Base-by-base conservation (phyloP, 345 rosid species). In the Lumnitzera littorea region DNA sequence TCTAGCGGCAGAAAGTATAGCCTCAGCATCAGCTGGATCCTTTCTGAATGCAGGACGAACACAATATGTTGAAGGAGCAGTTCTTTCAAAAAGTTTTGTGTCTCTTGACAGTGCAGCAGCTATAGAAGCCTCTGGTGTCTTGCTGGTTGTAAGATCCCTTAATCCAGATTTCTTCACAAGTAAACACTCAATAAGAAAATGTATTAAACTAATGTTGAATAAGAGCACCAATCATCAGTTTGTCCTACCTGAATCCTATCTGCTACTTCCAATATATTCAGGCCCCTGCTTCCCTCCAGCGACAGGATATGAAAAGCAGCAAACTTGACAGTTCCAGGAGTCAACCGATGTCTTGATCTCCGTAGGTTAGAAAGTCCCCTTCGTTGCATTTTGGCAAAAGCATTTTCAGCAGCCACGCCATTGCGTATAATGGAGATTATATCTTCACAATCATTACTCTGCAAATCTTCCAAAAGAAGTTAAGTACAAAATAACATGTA, bases 111-210 rank as follows among this genome's bases (percentile, higher is more conserved):
- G 72, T 16, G 98, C 96, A 81, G 94, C 98, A 72, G 94, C 81
- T 65, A 91, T 83, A 12, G 96, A 91, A 50, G 98, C 96, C 83
- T 91, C 96, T n/a, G 96, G 98, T 51, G 94, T 91, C 82, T 83
- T 88, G 77, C 98, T 91, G 2, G 94, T 82, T 15, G 94, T 79
- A 67, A 91, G 85, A 81, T 91, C 96, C 72, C 98, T 80, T 68
- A 91, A 76, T 59, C 96, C 98, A 70, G 88, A 91, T 78, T 81
- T 88, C 98, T 91, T 64, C 29, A 49, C 29, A 13, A 36, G 11
- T 1, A 60, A 50, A 27, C 14, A 48, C 24, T 60, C 62, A 48
- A 20, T 27, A 16, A 23, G 48, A 46, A 15, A 23, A 48, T 60
- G 55, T 50, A 9, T 5, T 13, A 25, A 60, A 6, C 12, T 24